Conservation (phyloP, 306 rosid species). For the Quillaja saponaria region DNA sequence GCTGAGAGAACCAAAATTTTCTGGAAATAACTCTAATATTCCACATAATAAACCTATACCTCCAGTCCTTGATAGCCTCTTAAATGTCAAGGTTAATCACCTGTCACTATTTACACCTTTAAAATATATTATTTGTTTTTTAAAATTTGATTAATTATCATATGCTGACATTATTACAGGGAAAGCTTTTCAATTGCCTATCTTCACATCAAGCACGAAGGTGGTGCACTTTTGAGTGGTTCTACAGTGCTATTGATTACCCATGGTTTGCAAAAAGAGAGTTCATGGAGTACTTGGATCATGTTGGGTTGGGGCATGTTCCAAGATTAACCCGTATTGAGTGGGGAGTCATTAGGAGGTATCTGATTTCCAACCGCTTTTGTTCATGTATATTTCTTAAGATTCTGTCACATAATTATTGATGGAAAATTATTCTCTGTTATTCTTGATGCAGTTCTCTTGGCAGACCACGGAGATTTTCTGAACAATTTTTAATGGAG, state of each 20-base stretch:
- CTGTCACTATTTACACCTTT: conserved; percentile 23
- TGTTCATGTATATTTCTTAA: too few species aligned
- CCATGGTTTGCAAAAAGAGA: conserved; percentile 97
- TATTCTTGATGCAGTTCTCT: conserved; percentile 75
- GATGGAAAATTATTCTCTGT: too few species aligned
- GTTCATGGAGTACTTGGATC: conserved; percentile 87
- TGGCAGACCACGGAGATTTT: conserved; percentile 91
- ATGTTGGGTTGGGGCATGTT: conserved; percentile 94
- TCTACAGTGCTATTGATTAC: conserved; percentile 92
- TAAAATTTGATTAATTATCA: conserved; percentile 16
- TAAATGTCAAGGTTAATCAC: conserved; percentile 53
- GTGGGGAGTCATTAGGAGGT: conserved; percentile 98
- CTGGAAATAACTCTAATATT: conserved; percentile 38
- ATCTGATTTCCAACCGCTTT: conserved; percentile 37
- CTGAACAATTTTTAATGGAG: conserved; percentile 75
- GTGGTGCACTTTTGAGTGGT: conserved; percentile 96
- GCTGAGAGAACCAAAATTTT: conserved; percentile 37
- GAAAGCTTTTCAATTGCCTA: conserved; percentile 63
- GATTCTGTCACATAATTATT: too few species aligned
- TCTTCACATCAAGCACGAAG: conserved; percentile 65
- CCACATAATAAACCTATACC: conserved; percentile 39
- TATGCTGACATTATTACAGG: conserved; percentile 46
- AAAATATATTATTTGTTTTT: conserved; percentile 26
- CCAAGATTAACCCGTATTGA: conserved; percentile 92
- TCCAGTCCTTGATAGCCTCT: conserved; percentile 31